Percentiles rank a stretch among this genome's conserved stretches.
Conservation (phyloP, 106 monocot species). For the Allium cepa region DNA sequence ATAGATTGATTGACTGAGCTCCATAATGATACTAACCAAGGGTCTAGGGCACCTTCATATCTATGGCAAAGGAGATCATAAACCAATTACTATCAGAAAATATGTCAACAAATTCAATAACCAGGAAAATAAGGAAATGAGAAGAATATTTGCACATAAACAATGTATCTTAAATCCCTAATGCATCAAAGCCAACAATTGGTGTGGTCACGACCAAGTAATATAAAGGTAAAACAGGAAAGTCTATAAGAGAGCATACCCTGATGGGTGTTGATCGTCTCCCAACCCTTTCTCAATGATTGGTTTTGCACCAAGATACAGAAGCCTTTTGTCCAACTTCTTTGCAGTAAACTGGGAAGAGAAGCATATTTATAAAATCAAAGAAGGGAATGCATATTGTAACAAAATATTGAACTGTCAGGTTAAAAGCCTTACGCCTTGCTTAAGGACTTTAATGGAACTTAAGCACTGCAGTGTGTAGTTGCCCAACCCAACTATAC, state of each 20-base stretch:
- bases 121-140: background rate
- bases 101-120: background rate
- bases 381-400: no score
- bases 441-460: no score
- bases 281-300: slow-evolving; percentile 84
- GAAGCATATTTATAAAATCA: no score
- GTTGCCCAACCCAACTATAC: no score
- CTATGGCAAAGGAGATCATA: slow-evolving; percentile 19
- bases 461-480: no score
- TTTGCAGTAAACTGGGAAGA: slow-evolving; percentile 76
- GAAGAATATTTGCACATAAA: background rate
- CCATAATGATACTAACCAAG: slow-evolving; percentile 86
- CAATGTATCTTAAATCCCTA: no score
- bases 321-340: slow-evolving; percentile 81
- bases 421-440: no score
- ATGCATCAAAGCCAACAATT: background rate
- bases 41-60: slow-evolving; percentile 79
- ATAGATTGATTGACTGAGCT: slow-evolving; percentile 37
- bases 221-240: background rate
- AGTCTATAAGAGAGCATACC: slow-evolving; percentile 32
- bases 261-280: slow-evolving; percentile 87
- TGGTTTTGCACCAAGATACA: slow-evolving; percentile 61
- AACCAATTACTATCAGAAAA: background rate
- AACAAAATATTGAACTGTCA: no score
- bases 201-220: no score